Conservation (phyloP, 202 grass and related monocot species). For the Saccharum hybrid region DNA sequence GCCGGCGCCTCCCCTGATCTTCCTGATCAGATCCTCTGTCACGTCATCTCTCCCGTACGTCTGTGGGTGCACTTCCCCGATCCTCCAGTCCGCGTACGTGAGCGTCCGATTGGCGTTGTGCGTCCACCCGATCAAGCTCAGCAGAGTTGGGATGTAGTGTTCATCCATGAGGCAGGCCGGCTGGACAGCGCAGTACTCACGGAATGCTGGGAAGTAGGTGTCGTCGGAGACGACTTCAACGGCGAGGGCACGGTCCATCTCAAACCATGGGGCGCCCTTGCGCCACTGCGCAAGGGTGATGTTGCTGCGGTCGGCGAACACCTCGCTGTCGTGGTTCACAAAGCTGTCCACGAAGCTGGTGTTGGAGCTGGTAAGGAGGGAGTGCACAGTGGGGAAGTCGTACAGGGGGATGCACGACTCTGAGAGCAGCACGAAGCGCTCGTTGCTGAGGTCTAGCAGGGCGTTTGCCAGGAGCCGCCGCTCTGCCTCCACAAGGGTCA, state of each 20-base stretch:
- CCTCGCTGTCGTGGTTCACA: slow-evolving; percentile 40
- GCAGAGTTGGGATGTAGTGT: slow-evolving; percentile 72
- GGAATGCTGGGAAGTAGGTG: slow-evolving; percentile 59
- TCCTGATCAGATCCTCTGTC: slow-evolving; percentile 51
- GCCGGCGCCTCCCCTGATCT: slow-evolving; percentile 49
- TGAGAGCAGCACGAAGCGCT: slow-evolving; percentile 67
- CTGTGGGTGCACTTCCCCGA: slow-evolving; percentile 36
- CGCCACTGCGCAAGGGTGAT: slow-evolving; percentile 59
- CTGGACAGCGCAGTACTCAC: slow-evolving; percentile 26
- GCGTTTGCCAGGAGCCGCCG: slow-evolving; percentile 76
- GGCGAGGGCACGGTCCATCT: slow-evolving; percentile 59
- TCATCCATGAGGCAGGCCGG: slow-evolving; percentile 56
- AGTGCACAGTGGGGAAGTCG: slow-evolving; percentile 54
- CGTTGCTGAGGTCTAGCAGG: slow-evolving; percentile 69
- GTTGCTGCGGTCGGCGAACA: slow-evolving; percentile 45
- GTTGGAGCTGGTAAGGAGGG: slow-evolving; percentile 48
- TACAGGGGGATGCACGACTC: slow-evolving; percentile 78
- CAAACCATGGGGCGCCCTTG: slow-evolving; percentile 68
- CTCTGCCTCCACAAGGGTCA: slow-evolving; percentile 68
- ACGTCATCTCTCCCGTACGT: slow-evolving; percentile 13
- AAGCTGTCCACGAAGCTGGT: slow-evolving; percentile 68
- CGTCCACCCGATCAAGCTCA: slow-evolving; percentile 38
- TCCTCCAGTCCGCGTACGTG: slow-evolving; percentile 49
- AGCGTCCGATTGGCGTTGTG: slow-evolving; percentile 55
- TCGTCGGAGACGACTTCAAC: slow-evolving; percentile 57